These are phyloP conservation scores for Phlyctochytrium arcticum DNA, from an alignment of 192 early-diverging fungal species.

Conservation along the genomic window DNA sequence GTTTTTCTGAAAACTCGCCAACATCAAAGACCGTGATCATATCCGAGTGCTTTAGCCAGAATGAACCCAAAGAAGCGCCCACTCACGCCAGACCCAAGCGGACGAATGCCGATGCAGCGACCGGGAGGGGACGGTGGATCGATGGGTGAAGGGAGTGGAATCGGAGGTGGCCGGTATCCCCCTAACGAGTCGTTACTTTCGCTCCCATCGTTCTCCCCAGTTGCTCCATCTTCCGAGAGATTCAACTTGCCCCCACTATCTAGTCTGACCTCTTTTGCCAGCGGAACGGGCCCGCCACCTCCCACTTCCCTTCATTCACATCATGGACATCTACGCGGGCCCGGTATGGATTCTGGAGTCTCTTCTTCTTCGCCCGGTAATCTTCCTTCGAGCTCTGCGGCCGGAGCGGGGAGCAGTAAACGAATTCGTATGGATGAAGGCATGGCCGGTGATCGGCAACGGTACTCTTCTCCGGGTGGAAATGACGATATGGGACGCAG, in stretches of 20 bases:
- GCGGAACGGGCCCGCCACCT: not conserved
- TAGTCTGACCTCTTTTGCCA: constrained; percentile 1
- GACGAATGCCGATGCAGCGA: too few species aligned
- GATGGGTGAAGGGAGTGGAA: too few species aligned
- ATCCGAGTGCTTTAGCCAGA: too few species aligned
- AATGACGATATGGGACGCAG: not conserved
- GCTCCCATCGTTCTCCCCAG: constrained; percentile 7
- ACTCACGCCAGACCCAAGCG: too few species aligned
- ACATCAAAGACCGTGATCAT: too few species aligned
- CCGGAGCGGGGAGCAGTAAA: too few species aligned
- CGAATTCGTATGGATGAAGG: constrained; percentile 14
- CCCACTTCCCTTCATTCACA: not conserved
- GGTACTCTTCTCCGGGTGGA: not conserved
- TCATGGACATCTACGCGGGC: not conserved
- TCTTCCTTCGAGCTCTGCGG: too few species aligned
- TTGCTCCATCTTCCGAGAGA: constrained; percentile 10
- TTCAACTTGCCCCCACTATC: constrained; percentile 20
- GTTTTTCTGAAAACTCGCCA: too few species aligned
- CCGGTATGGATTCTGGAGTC: not conserved
- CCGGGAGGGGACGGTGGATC: too few species aligned
- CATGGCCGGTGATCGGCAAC: not conserved
- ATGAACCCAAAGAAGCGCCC: too few species aligned
- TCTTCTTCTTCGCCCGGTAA: not conserved
- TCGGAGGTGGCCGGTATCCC: too few species aligned
- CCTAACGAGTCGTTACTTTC: constrained; percentile 4